Evolutionary conservation across 345 rosid genomes (phyloP), one percentile per base, ranked within the genome.

Genomic region (Arabis hirsuta): DNA sequence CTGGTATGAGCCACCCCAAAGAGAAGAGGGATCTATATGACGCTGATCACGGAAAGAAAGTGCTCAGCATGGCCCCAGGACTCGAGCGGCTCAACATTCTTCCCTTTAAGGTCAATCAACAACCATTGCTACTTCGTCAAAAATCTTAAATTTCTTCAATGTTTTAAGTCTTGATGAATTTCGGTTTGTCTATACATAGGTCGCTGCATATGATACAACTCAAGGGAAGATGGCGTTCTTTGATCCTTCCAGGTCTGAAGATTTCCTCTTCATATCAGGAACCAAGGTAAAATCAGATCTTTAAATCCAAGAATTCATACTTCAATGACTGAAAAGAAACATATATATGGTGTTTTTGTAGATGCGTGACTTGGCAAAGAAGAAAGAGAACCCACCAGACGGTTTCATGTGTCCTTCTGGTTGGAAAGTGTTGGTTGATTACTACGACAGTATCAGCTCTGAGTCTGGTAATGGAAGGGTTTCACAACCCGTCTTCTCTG

Each of bases 331-430:
- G 32, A 14, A 34, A 44, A 29, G 4, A 9, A 14, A 29, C 4
- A 14, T 5, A 22, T 22, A 22, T 2, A 11, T 22, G 41, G 19
- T 42, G 43, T 7, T 42, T 66, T 32, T 62, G 32, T 85, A 90
- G 98, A 94, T 94, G 98, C 84, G 97, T 56, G 73, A 86, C 27
- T 91, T 94, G 12, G 98, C 98, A 10, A 94, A 80, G 92, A 89
- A 79, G 86, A 89, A 87, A 75, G 97, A 94, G 84, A 88, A 81
- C 54, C 97, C 98, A 52, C 96, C 98, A 29, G 90, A 85, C 12
- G 98, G 98, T 16, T 94, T 94, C 79, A 90, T 94, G 98, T 94
- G 98, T 79, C 97, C 97, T 0, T 87, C 91, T 24, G 97, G 98
- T 36, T 94, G 98, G 97, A 56, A 90, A 14, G 96, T 92, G 71